A percentile compares a stretch with the other conserved stretches of the same genome.
Evolutionary conservation across 1,284 basidiomycete genomes (phyloP).

Genomic region (Cutaneotrichosporon sp.): DNA sequence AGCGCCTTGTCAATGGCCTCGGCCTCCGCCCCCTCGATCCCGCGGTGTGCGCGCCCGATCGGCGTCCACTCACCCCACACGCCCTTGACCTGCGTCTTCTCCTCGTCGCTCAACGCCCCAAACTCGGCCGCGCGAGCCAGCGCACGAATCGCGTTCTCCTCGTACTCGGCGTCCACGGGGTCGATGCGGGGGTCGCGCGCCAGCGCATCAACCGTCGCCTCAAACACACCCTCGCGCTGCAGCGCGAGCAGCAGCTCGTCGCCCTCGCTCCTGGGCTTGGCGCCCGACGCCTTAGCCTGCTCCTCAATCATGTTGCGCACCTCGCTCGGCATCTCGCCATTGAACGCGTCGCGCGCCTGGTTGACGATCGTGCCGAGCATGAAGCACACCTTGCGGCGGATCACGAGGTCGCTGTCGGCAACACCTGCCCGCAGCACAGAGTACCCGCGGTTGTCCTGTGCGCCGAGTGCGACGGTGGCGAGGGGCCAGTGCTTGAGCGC

Average conservation of each 20-base stretch:
- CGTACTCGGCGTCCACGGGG: conserved; percentile 69
- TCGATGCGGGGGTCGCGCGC: conserved; percentile 71
- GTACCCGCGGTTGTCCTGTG: conserved; percentile 31
- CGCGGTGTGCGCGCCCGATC: conserved; percentile 36
- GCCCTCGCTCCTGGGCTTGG: conserved; percentile 19
- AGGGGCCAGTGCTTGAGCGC: conserved; percentile 68
- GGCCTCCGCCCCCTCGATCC: conserved; percentile 40
- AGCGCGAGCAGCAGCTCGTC: conserved; percentile 36
- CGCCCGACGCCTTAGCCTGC: conserved; percentile 16
- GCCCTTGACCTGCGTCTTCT: conserved; percentile 41
- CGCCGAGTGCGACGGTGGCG: conserved; percentile 31
- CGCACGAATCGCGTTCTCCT: conserved; percentile 73
- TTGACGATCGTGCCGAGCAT: conserved; percentile 75
- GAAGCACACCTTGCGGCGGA: conserved; percentile 84
- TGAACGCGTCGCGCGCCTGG: conserved; percentile 61
- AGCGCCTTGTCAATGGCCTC: conserved; percentile 7
- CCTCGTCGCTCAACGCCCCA: conserved; percentile 39
- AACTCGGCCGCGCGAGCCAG: conserved; percentile 51
- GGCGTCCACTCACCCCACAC: conserved; percentile 44
- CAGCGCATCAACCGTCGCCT: conserved; percentile 27
- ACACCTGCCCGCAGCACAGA: conserved; percentile 32
- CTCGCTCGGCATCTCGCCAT: conserved; percentile 45
- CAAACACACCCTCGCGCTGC: conserved; percentile 23
- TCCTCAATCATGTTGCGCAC: conserved; percentile 39
- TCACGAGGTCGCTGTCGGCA: conserved; percentile 70